Conservation (phyloP, 2,329 filamentous ascomycete genomes). For the Penicillium vulpinum region DNA sequence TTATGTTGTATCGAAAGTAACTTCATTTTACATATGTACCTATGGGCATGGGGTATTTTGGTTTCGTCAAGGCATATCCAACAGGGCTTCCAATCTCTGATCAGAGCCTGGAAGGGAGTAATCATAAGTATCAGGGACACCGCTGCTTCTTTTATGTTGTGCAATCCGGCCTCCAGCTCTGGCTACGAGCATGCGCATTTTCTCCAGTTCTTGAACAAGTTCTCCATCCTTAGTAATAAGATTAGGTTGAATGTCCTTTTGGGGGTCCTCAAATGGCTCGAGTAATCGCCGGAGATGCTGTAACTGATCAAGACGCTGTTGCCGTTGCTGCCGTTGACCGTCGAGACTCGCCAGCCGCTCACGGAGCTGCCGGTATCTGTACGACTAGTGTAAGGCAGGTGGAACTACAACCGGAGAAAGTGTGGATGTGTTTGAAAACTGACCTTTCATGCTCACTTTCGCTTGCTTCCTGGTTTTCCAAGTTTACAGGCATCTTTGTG, state of each 20-base stretch:
- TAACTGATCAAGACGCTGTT: constrained; percentile 50
- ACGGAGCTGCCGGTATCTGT: constrained; percentile 45
- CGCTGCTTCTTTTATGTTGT: constrained; percentile 26
- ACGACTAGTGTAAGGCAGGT: constrained; percentile 26
- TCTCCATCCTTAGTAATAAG: constrained; percentile 54
- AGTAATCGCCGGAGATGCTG: constrained; percentile 49
- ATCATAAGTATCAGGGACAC: constrained; percentile 17
- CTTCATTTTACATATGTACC: not conserved
- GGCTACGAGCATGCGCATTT: constrained; percentile 50
- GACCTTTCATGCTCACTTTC: constrained; percentile 38
- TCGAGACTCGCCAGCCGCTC: constrained; percentile 49
- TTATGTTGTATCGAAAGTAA: not conserved
- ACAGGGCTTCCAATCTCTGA: constrained; percentile 38
- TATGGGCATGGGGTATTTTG: constrained; percentile 7
- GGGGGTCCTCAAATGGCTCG: constrained; percentile 52
- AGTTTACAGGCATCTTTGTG: constrained; percentile 38
- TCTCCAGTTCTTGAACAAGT: constrained; percentile 51
- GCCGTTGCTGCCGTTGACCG: constrained; percentile 46
- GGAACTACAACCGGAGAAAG: constrained; percentile 18
- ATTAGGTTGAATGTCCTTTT: constrained; percentile 56
- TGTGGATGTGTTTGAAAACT: constrained; percentile 9
- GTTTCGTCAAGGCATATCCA: constrained; percentile 39
- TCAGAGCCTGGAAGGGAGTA: constrained; percentile 30
- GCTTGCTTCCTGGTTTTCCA: constrained; percentile 32
- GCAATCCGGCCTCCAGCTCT: constrained; percentile 42